Evolutionary conservation across 352 stramenopile genomes (phyloP).

Genomic region (Phytophthora fragariae): DNA sequence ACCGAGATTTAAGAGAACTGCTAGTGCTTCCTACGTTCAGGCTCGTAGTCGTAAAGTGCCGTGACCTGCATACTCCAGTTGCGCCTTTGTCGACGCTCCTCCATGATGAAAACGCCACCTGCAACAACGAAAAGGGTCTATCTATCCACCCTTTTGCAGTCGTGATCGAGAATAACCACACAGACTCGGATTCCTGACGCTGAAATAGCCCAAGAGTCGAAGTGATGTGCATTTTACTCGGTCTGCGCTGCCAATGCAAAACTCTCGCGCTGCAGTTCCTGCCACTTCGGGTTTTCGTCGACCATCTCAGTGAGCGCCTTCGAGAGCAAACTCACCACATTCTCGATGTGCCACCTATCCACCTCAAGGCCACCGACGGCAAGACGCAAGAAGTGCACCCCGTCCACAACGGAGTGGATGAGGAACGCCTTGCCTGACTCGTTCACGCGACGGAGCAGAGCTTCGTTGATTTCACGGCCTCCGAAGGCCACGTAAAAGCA

Average conservation of each 20-base stretch:
- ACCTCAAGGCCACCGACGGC: constrained; percentile 60
- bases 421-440: constrained; percentile 66
- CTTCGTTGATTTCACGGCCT: constrained; percentile 53
- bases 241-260: constrained; percentile 10
- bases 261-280: constrained; percentile 31
- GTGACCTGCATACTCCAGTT: constrained; percentile 57
- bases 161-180: constrained; percentile 22
- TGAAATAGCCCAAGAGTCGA: constrained; percentile 24
- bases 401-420: constrained; percentile 72
- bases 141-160: not conserved
- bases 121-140: not conserved
- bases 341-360: constrained; percentile 53
- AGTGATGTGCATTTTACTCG: not conserved
- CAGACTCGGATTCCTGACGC: not conserved
- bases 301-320: constrained; percentile 45
- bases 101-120: constrained; percentile 5
- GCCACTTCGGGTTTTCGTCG: constrained; percentile 43
- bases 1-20: not conserved
- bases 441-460: constrained; percentile 64
- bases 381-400: constrained; percentile 60
- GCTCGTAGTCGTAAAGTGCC: constrained; percentile 72
- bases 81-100: constrained; percentile 16
- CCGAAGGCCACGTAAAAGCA: constrained; percentile 67
- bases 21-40: constrained; percentile 48
- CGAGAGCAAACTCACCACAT: constrained; percentile 47